Evolutionary conservation across 805 yeast species (phyloP).

Genomic region (Gaillardinia entomophila): DNA sequence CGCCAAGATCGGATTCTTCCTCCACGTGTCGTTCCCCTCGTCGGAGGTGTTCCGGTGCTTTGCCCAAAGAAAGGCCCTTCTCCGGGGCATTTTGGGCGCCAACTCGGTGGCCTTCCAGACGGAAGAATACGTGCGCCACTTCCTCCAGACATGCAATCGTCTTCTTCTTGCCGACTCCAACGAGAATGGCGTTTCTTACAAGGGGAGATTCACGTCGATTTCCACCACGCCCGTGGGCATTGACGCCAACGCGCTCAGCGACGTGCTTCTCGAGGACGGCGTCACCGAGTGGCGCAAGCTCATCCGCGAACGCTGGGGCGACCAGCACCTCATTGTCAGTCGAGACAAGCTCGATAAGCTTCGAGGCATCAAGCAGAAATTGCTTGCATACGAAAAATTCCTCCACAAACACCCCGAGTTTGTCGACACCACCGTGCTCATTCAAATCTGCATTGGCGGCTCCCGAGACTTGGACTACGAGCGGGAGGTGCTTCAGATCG

Average conservation of each 20-base stretch:
- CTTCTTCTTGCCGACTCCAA: constrained; percentile 79
- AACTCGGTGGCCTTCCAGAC: constrained; percentile 87
- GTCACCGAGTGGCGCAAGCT: constrained; percentile 62
- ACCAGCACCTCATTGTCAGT: constrained; percentile 67
- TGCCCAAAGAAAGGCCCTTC: constrained; percentile 73
- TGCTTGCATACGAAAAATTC: constrained; percentile 80
- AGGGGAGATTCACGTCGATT: constrained; percentile 52
- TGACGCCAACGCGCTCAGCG: constrained; percentile 54
- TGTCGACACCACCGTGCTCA: constrained; percentile 63
- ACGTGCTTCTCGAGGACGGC: constrained; percentile 39
- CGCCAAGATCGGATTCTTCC: constrained; percentile 85
- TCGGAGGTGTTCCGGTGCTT: constrained; percentile 92
- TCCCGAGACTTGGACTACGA: constrained; percentile 59
- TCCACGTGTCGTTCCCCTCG: constrained; percentile 93
- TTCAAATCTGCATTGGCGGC: constrained; percentile 73
- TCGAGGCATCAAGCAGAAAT: constrained; percentile 83
- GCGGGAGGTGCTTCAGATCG: constrained; percentile 67
- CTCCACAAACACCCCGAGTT: constrained; percentile 66
- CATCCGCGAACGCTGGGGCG: constrained; percentile 75
- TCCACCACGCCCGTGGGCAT: constrained; percentile 73
- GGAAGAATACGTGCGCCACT: constrained; percentile 89
- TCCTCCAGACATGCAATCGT: constrained; percentile 83
- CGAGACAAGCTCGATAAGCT: constrained; percentile 85
- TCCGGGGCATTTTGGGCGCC: constrained; percentile 85
- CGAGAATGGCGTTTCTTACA: constrained; percentile 52